Evolutionary conservation across 2,329 filamentous ascomycete genomes (phyloP).

Genomic region (Aspergillus latus): DNA sequence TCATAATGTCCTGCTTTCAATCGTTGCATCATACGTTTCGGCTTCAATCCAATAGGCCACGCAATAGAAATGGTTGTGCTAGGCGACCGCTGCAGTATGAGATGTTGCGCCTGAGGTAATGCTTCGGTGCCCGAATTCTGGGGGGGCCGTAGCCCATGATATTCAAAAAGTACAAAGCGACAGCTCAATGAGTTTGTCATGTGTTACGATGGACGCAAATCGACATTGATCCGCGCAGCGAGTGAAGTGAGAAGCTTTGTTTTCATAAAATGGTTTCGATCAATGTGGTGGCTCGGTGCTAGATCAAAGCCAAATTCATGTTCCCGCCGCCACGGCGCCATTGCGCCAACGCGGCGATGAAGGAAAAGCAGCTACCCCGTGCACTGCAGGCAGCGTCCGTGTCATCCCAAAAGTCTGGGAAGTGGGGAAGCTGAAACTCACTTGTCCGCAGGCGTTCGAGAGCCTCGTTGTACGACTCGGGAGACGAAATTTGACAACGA

Average conservation of each 20-base stretch:
- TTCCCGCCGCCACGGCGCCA: not conserved
- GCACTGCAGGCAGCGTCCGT: not conserved
- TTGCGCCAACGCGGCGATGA: not conserved
- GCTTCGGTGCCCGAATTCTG: slow-evolving; percentile 7
- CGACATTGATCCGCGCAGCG: not conserved
- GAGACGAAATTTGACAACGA: not conserved
- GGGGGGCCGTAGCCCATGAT: not conserved
- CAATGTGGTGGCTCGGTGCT: not conserved
- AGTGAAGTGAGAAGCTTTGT: not conserved
- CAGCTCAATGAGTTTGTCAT: not conserved
- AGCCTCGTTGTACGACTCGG: slow-evolving; percentile 3
- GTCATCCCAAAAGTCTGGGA: slow-evolving; percentile 7
- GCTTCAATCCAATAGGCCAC: not conserved
- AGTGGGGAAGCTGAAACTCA: slow-evolving; percentile 13
- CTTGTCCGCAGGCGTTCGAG: slow-evolving; percentile 9
- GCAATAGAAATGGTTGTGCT: not conserved
- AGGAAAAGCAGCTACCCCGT: not conserved
- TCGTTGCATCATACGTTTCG: slow-evolving; percentile 1
- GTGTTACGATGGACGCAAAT: slow-evolving; percentile 3
- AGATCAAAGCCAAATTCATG: not conserved
- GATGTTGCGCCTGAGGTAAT: not conserved
- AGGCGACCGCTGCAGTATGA: not conserved
- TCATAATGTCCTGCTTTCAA: not conserved
- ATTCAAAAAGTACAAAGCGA: not conserved
- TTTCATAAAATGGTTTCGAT: not conserved